A percentile compares a stretch with the other conserved stretches of the same genome.
Evolutionary conservation across 192 early-diverging fungal species (phyloP).

Genomic region (Fimicolochytrium jonesii): DNA sequence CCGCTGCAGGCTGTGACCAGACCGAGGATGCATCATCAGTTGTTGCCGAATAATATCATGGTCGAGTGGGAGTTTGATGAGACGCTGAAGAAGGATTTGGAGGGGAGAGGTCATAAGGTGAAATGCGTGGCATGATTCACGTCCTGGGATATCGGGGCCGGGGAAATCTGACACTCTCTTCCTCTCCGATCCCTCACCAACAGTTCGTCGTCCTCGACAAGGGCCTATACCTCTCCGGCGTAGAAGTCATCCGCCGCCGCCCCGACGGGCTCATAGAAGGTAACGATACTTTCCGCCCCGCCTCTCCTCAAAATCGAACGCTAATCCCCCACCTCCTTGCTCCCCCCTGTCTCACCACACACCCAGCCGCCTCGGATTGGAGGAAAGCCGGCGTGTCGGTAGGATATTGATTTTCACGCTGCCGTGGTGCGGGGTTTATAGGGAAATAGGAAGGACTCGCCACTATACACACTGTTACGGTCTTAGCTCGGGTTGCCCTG

Average conservation of each 20-base stretch:
- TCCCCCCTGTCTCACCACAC: not conserved
- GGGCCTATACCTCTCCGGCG: slow-evolving; percentile 30
- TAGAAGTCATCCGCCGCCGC: slow-evolving; percentile 21
- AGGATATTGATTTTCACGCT: slow-evolving; percentile 37
- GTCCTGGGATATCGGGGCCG: no score
- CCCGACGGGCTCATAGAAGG: slow-evolving; percentile 34
- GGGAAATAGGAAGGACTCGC: no score
- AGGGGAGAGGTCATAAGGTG: slow-evolving; percentile 24
- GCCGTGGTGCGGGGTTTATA: no score
- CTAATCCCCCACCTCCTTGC: not conserved
- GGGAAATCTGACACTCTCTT: no score
- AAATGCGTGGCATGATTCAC: no score
- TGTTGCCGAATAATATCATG: slow-evolving; percentile 68
- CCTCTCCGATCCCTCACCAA: no score
- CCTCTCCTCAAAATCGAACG: no score
- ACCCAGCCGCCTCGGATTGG: slow-evolving; percentile 38
- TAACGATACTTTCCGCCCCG: no score
- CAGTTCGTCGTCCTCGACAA: not conserved
- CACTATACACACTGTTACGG: no score
- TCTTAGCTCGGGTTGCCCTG: no score
- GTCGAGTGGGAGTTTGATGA: slow-evolving; percentile 22
- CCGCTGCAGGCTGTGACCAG: slow-evolving; percentile 65
- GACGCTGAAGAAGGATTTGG: slow-evolving; percentile 2
- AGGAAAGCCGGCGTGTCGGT: slow-evolving; percentile 38
- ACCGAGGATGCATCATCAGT: slow-evolving; percentile 86